A percentile compares a stretch with the other conserved stretches of the same genome.
Conservation (phyloP, 2,329 filamentous ascomycete species). For the Tolypocladium guangdongense region DNA sequence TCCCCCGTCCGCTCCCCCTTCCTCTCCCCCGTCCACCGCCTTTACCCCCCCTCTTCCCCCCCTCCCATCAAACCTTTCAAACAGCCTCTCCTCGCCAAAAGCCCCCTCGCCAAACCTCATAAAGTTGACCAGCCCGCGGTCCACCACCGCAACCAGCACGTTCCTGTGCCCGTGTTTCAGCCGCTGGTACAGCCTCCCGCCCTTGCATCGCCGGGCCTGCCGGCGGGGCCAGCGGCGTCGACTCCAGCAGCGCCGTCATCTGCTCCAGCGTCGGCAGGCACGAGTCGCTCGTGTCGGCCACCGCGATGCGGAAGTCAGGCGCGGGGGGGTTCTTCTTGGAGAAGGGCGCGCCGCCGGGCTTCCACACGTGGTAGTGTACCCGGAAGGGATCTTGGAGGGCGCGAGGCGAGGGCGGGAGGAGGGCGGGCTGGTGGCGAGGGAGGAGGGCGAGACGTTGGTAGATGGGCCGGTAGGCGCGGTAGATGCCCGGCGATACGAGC, state of each 20-base stretch:
- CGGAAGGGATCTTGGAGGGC: constrained; percentile 47
- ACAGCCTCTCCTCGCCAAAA: constrained; percentile 67
- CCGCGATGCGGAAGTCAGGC: constrained; percentile 77
- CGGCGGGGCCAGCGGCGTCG: constrained; percentile 59
- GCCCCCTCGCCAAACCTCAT: constrained; percentile 68
- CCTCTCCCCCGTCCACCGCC: constrained; percentile 26
- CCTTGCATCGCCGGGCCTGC: constrained; percentile 17
- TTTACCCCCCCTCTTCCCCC: constrained; percentile 28
- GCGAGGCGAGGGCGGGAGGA: constrained; percentile 10
- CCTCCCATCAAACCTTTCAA: constrained; percentile 41
- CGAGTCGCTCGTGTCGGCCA: constrained; percentile 65
- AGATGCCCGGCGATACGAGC: constrained; percentile 50
- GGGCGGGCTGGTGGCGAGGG: constrained; percentile 51
- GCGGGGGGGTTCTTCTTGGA: constrained; percentile 67
- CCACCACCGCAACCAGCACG: constrained; percentile 78
- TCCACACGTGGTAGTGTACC: constrained; percentile 75
- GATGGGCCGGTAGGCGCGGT: constrained; percentile 57
- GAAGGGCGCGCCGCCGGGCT: constrained; percentile 49
- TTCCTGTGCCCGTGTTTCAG: constrained; percentile 78
- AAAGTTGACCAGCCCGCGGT: constrained; percentile 83
- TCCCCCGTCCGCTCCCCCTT: constrained; percentile 10
- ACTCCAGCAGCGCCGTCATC: constrained; percentile 59
- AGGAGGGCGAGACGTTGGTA: constrained; percentile 69
- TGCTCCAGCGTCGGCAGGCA: constrained; percentile 63
- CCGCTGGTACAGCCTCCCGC: constrained; percentile 56